Evolutionary conservation across 306 rosid genomes (phyloP).

Genomic region (Begonia fuchsioides): DNA sequence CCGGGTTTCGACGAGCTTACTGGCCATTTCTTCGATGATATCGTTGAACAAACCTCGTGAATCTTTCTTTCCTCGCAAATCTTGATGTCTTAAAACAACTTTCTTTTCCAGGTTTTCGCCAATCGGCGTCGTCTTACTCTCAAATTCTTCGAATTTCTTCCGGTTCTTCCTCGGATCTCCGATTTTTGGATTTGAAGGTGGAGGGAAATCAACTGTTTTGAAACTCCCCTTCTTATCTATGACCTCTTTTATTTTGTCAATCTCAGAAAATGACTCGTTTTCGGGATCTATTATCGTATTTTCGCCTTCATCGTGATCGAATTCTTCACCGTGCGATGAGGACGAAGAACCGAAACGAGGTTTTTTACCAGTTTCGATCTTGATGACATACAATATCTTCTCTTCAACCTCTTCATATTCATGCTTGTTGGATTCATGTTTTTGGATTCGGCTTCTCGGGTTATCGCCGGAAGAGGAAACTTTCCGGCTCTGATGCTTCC

Average conservation of each 20-base stretch:
- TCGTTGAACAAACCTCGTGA: slow-evolving; percentile 63
- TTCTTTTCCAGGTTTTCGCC: slow-evolving; percentile 18
- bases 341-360: slow-evolving; percentile 12
- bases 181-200: slow-evolving; percentile 12
- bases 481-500: slow-evolving; percentile 29
- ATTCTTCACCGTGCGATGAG: slow-evolving; percentile 15
- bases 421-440: slow-evolving; percentile 21
- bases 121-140: slow-evolving; percentile 5
- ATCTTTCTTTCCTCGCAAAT: slow-evolving; percentile 51
- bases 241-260: slow-evolving; percentile 21
- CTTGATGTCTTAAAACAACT: slow-evolving; percentile 71
- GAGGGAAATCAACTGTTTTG: slow-evolving; percentile 26
- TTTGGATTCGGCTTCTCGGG: slow-evolving; percentile 12
- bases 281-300: slow-evolving; percentile 33
- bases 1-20: slow-evolving; percentile 56
- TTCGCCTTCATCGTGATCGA: slow-evolving; percentile 35
- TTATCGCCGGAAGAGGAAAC: slow-evolving; percentile 12
- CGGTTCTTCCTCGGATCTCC: not conserved
- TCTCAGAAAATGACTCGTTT: slow-evolving; percentile 22
- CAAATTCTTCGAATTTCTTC: slow-evolving; percentile 1
- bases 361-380: slow-evolving; percentile 38
- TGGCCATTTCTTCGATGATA: slow-evolving; percentile 86
- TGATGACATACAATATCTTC: slow-evolving; percentile 57
- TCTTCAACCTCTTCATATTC: slow-evolving; percentile 29
- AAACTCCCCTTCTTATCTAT: slow-evolving; percentile 16